phyloP scores from a whole-genome alignment of 495 filamentous ascomycete species.

The Astrothelium macrocarpum region DNA sequence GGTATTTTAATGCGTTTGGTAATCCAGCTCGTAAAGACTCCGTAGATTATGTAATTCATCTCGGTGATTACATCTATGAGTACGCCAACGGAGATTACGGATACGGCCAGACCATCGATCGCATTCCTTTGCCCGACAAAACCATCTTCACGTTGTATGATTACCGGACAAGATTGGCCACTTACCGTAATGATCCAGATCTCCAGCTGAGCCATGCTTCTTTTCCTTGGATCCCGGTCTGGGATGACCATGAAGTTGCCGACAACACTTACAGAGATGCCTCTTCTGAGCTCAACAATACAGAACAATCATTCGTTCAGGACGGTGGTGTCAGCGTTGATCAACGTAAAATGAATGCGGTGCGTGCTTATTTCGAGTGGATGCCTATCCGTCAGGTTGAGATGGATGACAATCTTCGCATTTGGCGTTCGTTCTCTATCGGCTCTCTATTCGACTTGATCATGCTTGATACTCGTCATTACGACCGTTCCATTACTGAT shows the following conservation, averaged over 20 bases:
- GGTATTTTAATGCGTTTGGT: constrained; percentile 56
- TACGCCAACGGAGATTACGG: constrained; percentile 49
- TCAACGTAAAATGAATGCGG: constrained; percentile 59
- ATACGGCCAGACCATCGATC: constrained; percentile 20
- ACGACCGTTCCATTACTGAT: constrained; percentile 48
- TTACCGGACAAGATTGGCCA: constrained; percentile 51
- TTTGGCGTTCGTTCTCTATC: constrained; percentile 58
- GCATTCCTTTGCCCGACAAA: constrained; percentile 23
- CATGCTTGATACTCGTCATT: constrained; percentile 60
- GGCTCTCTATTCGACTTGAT: constrained; percentile 56
- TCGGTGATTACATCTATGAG: constrained; percentile 65
- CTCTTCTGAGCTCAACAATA: constrained; percentile 45
- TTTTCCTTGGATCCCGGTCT: constrained; percentile 60
- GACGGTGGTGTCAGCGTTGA: constrained; percentile 53
- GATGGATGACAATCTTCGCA: constrained; percentile 60
- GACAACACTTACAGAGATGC: constrained; percentile 54
- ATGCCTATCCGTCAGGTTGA: constrained; percentile 50
- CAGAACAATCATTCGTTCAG: constrained; percentile 49
- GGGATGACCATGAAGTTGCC: constrained; percentile 64
- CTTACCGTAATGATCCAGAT: constrained; percentile 55
- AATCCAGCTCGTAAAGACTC: constrained; percentile 57
- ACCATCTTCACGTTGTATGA: constrained; percentile 43
- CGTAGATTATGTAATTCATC: constrained; percentile 55
- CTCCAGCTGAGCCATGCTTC: constrained; percentile 46
- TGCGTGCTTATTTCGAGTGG: constrained; percentile 66